Evolutionary conservation across 306 rosid genomes (phyloP).

Genomic region (Sicyos baderoa): DNA sequence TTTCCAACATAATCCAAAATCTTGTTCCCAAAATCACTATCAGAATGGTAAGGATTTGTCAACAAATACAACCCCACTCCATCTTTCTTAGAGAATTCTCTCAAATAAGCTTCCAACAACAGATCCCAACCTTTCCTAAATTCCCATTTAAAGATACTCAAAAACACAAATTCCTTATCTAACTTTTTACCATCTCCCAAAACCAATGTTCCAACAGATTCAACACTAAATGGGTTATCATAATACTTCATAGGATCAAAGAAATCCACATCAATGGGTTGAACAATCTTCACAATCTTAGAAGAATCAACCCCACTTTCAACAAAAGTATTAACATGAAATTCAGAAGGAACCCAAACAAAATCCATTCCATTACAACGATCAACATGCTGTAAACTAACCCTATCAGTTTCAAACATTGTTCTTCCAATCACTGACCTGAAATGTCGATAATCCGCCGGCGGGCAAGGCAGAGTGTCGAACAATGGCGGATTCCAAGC

Average conservation of each 20-base stretch:
- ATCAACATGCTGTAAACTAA: constrained; percentile 44
- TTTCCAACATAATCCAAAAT: constrained; percentile 58
- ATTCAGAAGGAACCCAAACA: constrained; percentile 86
- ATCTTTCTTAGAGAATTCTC: constrained; percentile 50
- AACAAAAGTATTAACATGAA: constrained; percentile 50
- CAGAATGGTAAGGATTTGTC: constrained; percentile 80
- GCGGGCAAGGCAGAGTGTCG: constrained; percentile 70
- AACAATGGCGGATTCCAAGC: constrained; percentile 83
- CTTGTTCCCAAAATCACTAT: constrained; percentile 60
- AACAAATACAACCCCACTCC: constrained; percentile 47
- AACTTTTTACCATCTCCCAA: constrained; percentile 29
- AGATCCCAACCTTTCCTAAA: constrained; percentile 91
- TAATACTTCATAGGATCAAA: constrained; percentile 53
- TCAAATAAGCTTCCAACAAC: constrained; percentile 53
- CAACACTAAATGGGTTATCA: constrained; percentile 47
- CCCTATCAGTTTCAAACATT: constrained; percentile 75
- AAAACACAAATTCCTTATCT: constrained; percentile 37
- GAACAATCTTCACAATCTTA: constrained; percentile 72
- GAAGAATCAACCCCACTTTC: constrained; percentile 72
- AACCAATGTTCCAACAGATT: constrained; percentile 33
- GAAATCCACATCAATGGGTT: constrained; percentile 76
- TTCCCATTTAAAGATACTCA: constrained; percentile 85
- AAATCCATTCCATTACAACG: constrained; percentile 61
- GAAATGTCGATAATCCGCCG: constrained; percentile 42
- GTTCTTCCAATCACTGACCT: constrained; percentile 74